phyloP scores from a whole-genome alignment of 345 rosid genomes.

The Gossypium sturtianum region DNA sequence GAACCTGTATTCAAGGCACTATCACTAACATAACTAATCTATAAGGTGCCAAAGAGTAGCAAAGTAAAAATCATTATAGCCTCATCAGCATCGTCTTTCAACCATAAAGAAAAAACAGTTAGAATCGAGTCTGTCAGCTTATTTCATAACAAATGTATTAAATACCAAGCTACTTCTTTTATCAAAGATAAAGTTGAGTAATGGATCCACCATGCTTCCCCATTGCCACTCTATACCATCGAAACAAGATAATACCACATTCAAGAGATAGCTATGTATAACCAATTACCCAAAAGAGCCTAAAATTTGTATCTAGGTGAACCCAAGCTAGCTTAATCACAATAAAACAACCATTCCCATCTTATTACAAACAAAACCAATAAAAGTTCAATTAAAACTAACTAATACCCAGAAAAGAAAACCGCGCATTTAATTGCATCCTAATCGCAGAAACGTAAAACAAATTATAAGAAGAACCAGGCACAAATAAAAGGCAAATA shows the following conservation, averaged over 20 bases:
- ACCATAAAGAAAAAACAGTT: neutral
- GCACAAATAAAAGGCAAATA: neutral
- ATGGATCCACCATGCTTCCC: neutral
- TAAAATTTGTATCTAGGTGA: neutral
- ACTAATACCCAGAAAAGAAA: neutral
- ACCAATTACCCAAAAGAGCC: neutral
- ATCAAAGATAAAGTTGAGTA: neutral
- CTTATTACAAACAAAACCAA: neutral
- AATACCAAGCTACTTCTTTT: neutral
- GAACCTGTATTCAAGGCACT: slow-evolving; percentile 30
- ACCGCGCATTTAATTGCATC: slow-evolving; percentile 1
- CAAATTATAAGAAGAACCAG: neutral
- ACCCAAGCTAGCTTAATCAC: neutral
- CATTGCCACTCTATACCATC: neutral
- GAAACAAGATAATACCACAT: neutral
- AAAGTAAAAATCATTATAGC: neutral
- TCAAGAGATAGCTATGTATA: neutral
- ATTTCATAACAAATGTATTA: neutral
- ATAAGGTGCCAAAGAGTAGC: neutral
- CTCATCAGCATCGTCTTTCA: neutral
- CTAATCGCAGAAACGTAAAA: neutral
- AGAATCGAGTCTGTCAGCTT: neutral
- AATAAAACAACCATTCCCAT: neutral
- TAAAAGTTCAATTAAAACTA: neutral
- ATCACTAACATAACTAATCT: slow-evolving; percentile 7